Conservation (phyloP, 148 eudicot genomes). For the Persicaria maculosa region DNA sequence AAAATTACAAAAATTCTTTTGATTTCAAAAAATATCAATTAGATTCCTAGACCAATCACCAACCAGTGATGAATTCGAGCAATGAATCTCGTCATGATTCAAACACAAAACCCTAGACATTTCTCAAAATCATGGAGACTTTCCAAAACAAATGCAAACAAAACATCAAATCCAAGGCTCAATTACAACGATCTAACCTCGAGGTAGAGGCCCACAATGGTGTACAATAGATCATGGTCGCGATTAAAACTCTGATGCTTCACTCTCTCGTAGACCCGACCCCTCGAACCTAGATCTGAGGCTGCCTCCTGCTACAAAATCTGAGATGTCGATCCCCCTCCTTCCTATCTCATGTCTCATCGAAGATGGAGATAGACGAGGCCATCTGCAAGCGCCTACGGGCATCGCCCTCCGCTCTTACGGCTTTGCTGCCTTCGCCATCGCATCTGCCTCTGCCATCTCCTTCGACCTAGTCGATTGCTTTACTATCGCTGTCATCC, state of each 20-base stretch:
- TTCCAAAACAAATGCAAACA: not conserved
- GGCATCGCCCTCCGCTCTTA: no score
- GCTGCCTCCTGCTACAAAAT: no score
- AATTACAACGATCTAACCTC: slow-evolving; percentile 35
- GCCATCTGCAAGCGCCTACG: no score
- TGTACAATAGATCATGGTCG: slow-evolving; percentile 58
- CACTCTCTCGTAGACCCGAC: no score
- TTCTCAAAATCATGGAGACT: not conserved
- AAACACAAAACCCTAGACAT: not conserved
- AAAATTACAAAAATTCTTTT: not conserved
- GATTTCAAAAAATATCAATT: not conserved
- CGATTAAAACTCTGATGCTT: slow-evolving; percentile 36
- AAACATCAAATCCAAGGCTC: not conserved
- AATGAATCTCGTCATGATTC: not conserved
- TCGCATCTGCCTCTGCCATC: no score
- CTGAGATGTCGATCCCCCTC: no score
- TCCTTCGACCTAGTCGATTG: no score
- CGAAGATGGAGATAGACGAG: no score
- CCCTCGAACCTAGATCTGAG: no score
- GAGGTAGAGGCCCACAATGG: slow-evolving; percentile 59
- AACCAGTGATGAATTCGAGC: not conserved
- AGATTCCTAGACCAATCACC: not conserved
- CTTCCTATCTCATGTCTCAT: no score
- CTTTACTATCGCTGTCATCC: no score
- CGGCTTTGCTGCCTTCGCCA: no score